A percentile compares a stretch with the other conserved stretches of the same genome.
phyloP scores from a whole-genome alignment of 768 basidiomycete genomes.

The Austroboletus eburneus region DNA sequence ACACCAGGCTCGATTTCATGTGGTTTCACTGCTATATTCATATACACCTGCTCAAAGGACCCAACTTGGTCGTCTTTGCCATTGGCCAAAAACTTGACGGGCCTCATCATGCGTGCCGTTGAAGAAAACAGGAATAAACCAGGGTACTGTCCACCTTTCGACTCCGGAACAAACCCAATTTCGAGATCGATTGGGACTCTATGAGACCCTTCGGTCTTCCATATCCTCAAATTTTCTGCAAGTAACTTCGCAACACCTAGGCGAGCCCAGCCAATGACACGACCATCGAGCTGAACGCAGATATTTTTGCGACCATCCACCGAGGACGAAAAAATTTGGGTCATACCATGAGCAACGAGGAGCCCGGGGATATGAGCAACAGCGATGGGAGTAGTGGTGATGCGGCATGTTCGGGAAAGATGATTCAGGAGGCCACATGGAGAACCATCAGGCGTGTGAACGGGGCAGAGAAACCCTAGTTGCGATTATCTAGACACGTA shows the following conservation, averaged over 20 bases:
- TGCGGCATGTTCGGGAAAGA: conserved; percentile 88
- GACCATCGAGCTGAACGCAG: conserved; percentile 92
- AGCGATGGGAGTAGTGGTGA: conserved; percentile 73
- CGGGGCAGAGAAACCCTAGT: conserved; percentile 92
- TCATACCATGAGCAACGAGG: conserved; percentile 89
- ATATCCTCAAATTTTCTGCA: conserved; percentile 80
- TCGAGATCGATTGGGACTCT: conserved; percentile 90
- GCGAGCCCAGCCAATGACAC: conserved; percentile 90
- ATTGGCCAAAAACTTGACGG: conserved; percentile 88
- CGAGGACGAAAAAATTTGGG: conserved; percentile 74
- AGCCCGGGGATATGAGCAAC: conserved; percentile 78
- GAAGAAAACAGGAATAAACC: conserved; percentile 91
- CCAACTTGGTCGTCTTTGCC: conserved; percentile 87
- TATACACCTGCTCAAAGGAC: conserved; percentile 97
- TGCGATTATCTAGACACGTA: conserved; percentile 7
- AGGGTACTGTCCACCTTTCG: conserved; percentile 94
- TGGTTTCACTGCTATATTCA: conserved; percentile 92
- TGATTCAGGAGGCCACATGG: conserved; percentile 98
- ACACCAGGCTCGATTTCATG: conserved; percentile 75
- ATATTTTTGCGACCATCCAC: conserved; percentile 80
- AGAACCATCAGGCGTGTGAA: conserved; percentile 97
- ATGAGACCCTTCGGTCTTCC: conserved; percentile 88
- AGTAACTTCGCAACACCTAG: conserved; percentile 70
- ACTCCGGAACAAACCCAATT: conserved; percentile 85
- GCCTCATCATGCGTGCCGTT: conserved; percentile 93